Base-by-base conservation (phyloP, 1,284 basidiomycete species). In the Coniophora puteana region DNA sequence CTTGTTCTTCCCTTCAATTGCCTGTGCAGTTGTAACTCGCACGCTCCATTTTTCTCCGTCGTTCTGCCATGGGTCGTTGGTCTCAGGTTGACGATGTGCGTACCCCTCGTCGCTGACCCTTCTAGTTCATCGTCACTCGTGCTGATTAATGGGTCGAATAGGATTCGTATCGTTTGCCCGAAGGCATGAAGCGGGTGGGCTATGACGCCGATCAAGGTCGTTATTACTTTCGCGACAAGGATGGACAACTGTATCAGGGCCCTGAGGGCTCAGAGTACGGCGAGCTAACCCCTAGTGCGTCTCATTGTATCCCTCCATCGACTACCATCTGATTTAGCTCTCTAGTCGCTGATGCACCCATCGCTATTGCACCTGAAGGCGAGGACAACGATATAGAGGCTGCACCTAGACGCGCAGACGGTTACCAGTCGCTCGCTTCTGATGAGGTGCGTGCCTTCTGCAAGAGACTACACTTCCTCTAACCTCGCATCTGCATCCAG, bases 161-260 rank as follows among this genome's bases (percentile, higher is more conserved):
- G 81, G 81, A 83, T 46, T 67, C 68, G 26, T 67, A 75, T 53
- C 71, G 78, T 38, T 67, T 83, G 10, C 80, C 81, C 4, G 69
- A 74, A 38, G 80, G 80, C 35, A 70, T 83, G 67, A 66, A 69
- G 43, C 72, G 80, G 17, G 69, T 76, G 36, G 80, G 77, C 17
- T 83, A 83, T 49, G 80, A 83, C 57, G 61, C 75, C 4, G 79
- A 83, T 55, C 65, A 66, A 2, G 67, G 68, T 25, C 59, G 71
- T 23, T 83, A 83, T 59, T 69, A 68, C 48, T 83, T 80, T 61
- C 65, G 62, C 26, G 74, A 78, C 54, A 48, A 43, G 2, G 65
- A 68, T 36, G 76, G 79, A 5, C 58, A 55, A 18, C 44, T 72
- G 2, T 83, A 74, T 67, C 59, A 68, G 38, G 71, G 78, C 13